A percentile compares a stretch with the other conserved stretches of the same genome.
Evolutionary conservation across 1,284 basidiomycete genomes (phyloP).

Genomic region (Thecaphora thlaspeos): DNA sequence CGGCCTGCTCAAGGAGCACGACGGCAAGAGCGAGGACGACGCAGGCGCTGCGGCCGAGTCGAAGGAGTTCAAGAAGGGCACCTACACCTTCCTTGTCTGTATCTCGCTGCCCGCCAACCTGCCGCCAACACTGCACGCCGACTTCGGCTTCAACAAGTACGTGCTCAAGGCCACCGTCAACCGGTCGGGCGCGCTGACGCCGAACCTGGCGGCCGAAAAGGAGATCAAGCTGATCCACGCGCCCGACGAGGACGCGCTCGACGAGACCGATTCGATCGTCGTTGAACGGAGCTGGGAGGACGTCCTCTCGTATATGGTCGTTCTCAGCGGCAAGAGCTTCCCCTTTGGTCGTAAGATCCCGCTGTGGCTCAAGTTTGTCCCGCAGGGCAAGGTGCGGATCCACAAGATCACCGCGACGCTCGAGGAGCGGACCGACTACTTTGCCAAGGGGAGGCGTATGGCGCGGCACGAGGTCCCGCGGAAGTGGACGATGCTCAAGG

Average conservation of each 20-base stretch:
- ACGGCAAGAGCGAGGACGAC: conserved; percentile 14
- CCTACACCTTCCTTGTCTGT: conserved; percentile 90
- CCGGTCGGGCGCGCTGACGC: conserved; percentile 76
- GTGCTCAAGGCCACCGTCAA: conserved; percentile 77
- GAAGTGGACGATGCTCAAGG: conserved; percentile 68
- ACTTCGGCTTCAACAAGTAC: conserved; percentile 79
- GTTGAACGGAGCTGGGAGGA: conserved; percentile 90
- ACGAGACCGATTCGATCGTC: conserved; percentile 77
- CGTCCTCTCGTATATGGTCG: conserved; percentile 78
- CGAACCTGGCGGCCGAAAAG: conserved; percentile 70
- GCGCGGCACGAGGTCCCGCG: conserved; percentile 73
- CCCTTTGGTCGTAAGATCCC: conserved; percentile 77
- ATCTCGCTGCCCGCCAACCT: conserved; percentile 78
- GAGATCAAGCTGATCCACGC: conserved; percentile 77
- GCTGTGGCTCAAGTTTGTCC: conserved; percentile 77
- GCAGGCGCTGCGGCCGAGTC: conserved; percentile 63
- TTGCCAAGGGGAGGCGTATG: conserved; percentile 62
- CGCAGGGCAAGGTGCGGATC: conserved; percentile 77
- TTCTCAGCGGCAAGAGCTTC: conserved; percentile 68
- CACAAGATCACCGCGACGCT: conserved; percentile 74
- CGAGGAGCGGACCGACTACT: conserved; percentile 68
- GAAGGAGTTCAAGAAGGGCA: conserved; percentile 87
- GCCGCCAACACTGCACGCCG: conserved; percentile 76
- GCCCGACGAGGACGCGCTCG: conserved; percentile 64
- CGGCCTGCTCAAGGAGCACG: conserved; percentile 32